A percentile compares a stretch with the other conserved stretches of the same genome.
Conservation (phyloP, 164 flowering plant species). For the Sextonia rubra region DNA sequence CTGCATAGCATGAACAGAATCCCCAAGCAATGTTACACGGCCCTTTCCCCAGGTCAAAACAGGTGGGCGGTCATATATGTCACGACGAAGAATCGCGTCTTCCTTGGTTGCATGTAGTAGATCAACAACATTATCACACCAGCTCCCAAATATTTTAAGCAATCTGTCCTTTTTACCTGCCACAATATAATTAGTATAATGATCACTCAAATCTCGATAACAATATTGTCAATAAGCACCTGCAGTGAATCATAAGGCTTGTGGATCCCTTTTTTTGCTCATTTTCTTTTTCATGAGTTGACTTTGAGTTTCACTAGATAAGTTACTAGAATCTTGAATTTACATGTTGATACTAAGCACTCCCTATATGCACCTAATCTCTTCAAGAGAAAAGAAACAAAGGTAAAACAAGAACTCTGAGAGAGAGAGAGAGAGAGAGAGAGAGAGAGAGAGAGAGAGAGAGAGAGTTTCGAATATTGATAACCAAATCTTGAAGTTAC, state of each 20-base stretch:
- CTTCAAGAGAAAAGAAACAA: neutral
- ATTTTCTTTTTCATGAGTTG: too few relatives aligned
- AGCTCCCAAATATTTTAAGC: constrained; percentile 65
- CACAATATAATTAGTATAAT: constrained; percentile 4
- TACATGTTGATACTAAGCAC: neutral
- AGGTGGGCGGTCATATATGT: constrained; percentile 81
- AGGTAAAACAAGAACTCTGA: neutral
- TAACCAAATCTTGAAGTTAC: too few relatives aligned
- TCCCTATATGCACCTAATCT: neutral
- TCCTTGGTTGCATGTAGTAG: constrained; percentile 72
- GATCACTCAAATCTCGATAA: too few relatives aligned
- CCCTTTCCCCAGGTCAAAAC: constrained; percentile 86
- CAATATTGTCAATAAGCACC: too few relatives aligned
- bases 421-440: neutral
- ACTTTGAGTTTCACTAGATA: too few relatives aligned
- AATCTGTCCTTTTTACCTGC: constrained; percentile 81
- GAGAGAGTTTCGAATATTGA: neutral
- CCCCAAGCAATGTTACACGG: constrained; percentile 93
- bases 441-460: neutral
- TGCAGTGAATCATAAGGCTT: too few relatives aligned
- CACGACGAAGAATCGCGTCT: constrained; percentile 86
- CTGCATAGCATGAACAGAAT: constrained; percentile 98
- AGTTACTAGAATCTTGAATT: neutral
- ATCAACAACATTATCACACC: constrained; percentile 95
- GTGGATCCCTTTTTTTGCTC: too few relatives aligned